Evolutionary conservation across 371 early-diverging fungal species (phyloP).

Genomic region (Encephalitozoon hellem): DNA sequence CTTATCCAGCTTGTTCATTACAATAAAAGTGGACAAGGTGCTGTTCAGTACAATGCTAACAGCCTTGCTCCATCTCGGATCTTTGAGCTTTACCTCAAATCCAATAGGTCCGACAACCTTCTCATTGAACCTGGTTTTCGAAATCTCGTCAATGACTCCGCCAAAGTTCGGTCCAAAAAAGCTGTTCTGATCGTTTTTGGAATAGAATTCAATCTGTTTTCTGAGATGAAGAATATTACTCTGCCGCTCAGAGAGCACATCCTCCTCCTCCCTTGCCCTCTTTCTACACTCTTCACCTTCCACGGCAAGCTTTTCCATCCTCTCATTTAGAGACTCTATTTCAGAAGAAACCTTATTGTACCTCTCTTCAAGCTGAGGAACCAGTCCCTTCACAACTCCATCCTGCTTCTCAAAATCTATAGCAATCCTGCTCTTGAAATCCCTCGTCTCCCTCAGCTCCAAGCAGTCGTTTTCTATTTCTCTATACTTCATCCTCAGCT

Average conservation of each 20-base stretch:
- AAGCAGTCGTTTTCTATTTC: constrained; percentile 27
- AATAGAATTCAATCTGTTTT: constrained; percentile 48
- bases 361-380: constrained; percentile 11
- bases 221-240: constrained; percentile 2
- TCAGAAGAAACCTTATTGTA: neutral
- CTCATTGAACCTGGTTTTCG: constrained; percentile 36
- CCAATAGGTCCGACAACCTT: constrained; percentile 57
- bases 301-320: neutral
- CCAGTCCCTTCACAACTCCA: constrained; percentile 1
- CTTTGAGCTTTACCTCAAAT: constrained; percentile 49
- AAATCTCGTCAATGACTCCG: constrained; percentile 26
- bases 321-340: neutral
- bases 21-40: constrained; percentile 51
- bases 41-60: constrained; percentile 50
- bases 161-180: neutral
- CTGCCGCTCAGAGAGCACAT: constrained; percentile 12
- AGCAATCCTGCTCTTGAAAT: constrained; percentile 5
- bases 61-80: constrained; percentile 55
- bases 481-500: neutral
- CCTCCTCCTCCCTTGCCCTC: constrained; percentile 6
- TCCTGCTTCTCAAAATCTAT: constrained; percentile 26
- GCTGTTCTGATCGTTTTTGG: constrained; percentile 5
- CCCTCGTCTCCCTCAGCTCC: constrained; percentile 6
- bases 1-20: constrained; percentile 48
- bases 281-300: constrained; percentile 8